Percentiles rank a stretch among this genome's conserved stretches.
Conservation (phyloP, 2,329 filamentous ascomycete species). For the Domatiomyces globalis region DNA sequence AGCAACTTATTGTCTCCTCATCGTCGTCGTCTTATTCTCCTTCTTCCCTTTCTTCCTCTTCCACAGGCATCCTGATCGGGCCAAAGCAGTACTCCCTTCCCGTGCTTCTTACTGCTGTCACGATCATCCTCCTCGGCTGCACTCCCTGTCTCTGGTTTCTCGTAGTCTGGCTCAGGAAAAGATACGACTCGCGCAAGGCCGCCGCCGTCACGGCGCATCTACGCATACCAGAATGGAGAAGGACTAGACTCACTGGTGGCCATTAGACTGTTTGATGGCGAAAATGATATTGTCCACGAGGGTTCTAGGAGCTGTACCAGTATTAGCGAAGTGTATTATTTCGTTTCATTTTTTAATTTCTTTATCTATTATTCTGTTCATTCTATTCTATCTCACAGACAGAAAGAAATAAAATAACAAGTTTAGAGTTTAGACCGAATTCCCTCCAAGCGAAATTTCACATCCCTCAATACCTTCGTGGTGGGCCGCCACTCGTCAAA, state of each 20-base stretch:
- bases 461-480: constrained; percentile 85
- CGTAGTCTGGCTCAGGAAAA: background rate
- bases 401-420: no score
- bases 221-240: background rate
- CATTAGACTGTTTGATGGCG: no score
- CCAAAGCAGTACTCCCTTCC: background rate
- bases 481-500: constrained; percentile 90
- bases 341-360: no score
- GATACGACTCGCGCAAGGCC: background rate
- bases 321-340: no score
- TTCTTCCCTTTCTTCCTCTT: background rate
- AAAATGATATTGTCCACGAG: no score
- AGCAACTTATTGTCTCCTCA: background rate
- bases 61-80: background rate
- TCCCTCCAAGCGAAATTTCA: constrained; percentile 85
- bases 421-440: constrained; percentile 64
- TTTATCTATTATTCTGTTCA: no score
- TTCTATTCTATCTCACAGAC: no score
- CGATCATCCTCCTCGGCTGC: background rate
- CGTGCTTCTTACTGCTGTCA: background rate
- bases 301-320: no score
- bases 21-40: background rate
- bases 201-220: background rate
- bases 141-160: background rate
- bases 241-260: no score